These are phyloP conservation scores for Linderniella brevidens DNA, from an alignment of 257 asterid genomes.

Conservation along the genomic window DNA sequence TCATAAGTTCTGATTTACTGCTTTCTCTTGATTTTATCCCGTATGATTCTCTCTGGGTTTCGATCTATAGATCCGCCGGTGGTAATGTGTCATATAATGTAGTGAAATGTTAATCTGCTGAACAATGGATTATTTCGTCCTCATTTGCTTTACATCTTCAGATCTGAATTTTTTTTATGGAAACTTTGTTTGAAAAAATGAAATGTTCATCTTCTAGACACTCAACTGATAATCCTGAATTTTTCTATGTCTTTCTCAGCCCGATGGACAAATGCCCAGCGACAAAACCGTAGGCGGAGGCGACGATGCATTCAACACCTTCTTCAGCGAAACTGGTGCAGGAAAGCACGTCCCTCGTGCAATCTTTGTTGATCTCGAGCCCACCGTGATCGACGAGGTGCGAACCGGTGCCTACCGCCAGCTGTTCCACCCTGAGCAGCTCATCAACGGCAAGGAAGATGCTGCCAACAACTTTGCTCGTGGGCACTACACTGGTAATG, in stretches of 20 bases:
- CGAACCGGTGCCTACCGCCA: constrained; percentile 16
- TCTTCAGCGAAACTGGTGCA: constrained; percentile 30
- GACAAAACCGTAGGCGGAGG: constrained; percentile 31
- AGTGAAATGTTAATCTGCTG: no score
- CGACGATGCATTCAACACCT: constrained; percentile 34
- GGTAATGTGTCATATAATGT: no score
- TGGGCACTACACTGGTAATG: constrained; percentile 27
- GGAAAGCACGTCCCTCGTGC: constrained; percentile 39
- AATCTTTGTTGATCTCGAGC: constrained; percentile 30
- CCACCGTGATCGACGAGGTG: constrained; percentile 31
- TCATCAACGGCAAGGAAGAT: constrained; percentile 34
- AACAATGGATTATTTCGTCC: no score
- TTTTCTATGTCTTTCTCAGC: constrained; percentile 10
- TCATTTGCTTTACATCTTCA: no score
- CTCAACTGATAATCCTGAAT: no score
- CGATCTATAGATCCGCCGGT: no score
- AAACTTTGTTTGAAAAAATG: no score
- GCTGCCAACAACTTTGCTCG: constrained; percentile 34
- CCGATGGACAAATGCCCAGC: constrained; percentile 32
- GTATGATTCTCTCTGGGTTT: no score
- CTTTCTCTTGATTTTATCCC: no score
- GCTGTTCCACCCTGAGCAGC: constrained; percentile 18
- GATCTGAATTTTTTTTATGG: no score
- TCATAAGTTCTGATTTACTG: no score
- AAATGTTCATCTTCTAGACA: no score